Evolutionary conservation across 176 grass and related monocot genomes (phyloP).

Genomic region (Bonia amplexicaulis): DNA sequence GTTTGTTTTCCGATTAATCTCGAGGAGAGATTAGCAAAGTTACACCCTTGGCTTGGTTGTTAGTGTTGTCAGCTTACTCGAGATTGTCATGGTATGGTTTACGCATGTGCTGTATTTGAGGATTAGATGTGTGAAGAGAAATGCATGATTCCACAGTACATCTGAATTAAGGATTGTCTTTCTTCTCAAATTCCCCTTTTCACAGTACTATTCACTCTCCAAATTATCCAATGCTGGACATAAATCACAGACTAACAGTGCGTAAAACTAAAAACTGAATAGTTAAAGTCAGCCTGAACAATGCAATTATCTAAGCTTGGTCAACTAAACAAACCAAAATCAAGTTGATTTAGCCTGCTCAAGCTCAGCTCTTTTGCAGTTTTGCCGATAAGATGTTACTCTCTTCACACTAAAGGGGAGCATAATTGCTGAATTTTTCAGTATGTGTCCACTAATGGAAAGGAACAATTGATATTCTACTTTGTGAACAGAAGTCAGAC

Average conservation of each 20-base stretch:
- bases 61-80: not conserved
- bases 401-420: not conserved
- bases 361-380: not conserved
- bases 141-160: not conserved
- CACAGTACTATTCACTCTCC: not conserved
- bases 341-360: not conserved
- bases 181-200: not conserved
- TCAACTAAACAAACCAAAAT: conserved; percentile 9
- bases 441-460: not conserved
- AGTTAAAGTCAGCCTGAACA: not conserved
- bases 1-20: not conserved
- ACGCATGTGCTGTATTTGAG: not conserved
- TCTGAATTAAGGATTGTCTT: not conserved
- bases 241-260: not conserved
- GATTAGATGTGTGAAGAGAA: not conserved
- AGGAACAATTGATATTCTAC: not conserved
- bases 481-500: conserved; percentile 13
- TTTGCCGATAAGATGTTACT: not conserved
- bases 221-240: not conserved
- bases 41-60: not conserved
- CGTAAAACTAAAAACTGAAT: not conserved
- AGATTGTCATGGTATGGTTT: not conserved
- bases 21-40: not conserved
- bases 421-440: not conserved
- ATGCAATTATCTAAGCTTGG: not conserved